phyloP scores from a whole-genome alignment of 176 grass and related monocot genomes.

The Saccharum officinarum region DNA sequence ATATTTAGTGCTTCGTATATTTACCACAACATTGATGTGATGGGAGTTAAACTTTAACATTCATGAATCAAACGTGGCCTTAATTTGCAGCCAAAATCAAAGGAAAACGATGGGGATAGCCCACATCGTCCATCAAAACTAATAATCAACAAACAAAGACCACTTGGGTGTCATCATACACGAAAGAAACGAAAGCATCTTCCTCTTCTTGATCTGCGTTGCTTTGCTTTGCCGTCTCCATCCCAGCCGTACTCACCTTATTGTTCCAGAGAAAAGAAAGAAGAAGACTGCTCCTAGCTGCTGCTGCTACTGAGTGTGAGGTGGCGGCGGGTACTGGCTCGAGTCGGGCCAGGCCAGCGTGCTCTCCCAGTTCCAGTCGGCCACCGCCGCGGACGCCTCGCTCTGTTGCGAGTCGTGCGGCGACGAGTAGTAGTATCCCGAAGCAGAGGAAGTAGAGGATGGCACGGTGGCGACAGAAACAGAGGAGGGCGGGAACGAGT shows the following conservation, averaged over 20 bases:
- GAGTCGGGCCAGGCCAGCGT: conserved; percentile 39
- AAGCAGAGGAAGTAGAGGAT: conserved; percentile 37
- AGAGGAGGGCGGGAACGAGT: conserved; percentile 49
- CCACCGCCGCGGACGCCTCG: conserved; percentile 9
- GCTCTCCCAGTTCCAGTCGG: conserved; percentile 50
- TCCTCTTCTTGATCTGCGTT: not conserved
- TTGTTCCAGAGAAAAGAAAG: conserved; percentile 12
- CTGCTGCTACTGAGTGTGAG: conserved; percentile 30
- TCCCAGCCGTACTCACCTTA: conserved; percentile 18
- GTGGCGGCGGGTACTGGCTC: conserved; percentile 43
- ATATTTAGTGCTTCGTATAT: too few relatives aligned
- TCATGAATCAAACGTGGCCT: too few relatives aligned
- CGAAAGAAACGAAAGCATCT: conserved; percentile 5
- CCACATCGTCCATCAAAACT: conserved; percentile 5
- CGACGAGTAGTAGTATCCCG: conserved; percentile 40
- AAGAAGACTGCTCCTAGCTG: not conserved
- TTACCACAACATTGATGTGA: too few relatives aligned
- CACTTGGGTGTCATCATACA: not conserved
- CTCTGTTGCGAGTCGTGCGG: conserved; percentile 32
- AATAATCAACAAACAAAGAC: conserved; percentile 37
- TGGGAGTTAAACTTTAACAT: too few relatives aligned
- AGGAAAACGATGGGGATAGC: not conserved
- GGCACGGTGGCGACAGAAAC: conserved; percentile 51
- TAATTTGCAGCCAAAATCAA: not conserved
- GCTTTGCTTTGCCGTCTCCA: not conserved